Evolutionary conservation across 225 moss, liverwort and hornwort genomes (phyloP).

Genomic region (Pseudisothecium myosuroides): DNA sequence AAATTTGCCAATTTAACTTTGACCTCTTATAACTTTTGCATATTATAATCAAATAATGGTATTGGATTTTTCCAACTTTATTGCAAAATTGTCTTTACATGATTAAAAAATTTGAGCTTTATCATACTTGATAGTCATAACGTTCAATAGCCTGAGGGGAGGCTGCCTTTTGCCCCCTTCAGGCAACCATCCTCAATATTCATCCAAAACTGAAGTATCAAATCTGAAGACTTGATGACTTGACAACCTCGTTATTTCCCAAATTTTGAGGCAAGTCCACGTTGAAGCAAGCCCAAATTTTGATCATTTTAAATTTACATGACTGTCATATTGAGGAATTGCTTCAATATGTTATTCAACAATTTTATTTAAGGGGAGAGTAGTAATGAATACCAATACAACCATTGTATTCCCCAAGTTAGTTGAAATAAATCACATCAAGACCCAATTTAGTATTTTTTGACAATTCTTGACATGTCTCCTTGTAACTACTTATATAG

Average conservation of each 20-base stretch:
- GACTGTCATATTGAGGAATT: background rate
- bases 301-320: background rate
- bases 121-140: accelerated
- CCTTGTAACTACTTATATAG: too few relatives aligned
- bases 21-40: background rate
- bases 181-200: too few relatives aligned
- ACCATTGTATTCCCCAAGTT: background rate
- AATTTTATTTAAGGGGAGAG: background rate
- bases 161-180: too few relatives aligned
- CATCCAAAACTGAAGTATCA: too few relatives aligned
- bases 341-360: background rate
- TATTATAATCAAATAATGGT: background rate
- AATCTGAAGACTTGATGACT: too few relatives aligned
- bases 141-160: too few relatives aligned
- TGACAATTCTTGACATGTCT: too few relatives aligned
- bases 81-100: background rate
- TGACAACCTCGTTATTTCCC: too few relatives aligned
- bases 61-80: background rate
- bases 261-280: too few relatives aligned
- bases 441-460: background rate
- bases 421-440: background rate
- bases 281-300: background rate
- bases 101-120: background rate
- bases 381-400: background rate
- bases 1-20: background rate